A percentile compares a stretch with the other conserved stretches of the same genome.
phyloP scores from a whole-genome alignment of 345 rosid genomes.

The Hibiscus mutabilis region DNA sequence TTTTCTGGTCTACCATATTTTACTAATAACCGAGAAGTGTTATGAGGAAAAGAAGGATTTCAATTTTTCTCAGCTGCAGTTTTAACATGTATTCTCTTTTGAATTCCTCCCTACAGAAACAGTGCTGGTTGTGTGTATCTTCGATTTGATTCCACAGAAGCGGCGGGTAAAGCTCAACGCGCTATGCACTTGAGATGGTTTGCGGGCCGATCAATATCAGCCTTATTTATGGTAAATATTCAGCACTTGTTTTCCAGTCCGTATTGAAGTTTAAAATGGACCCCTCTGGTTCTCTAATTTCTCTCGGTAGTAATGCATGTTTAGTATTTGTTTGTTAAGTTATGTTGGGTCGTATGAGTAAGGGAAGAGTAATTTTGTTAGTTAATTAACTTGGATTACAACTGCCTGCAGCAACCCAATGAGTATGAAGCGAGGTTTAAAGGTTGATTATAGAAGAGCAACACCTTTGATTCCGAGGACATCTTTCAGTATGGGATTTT shows the following conservation, averaged over 20 bases:
- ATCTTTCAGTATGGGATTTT: not conserved
- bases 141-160: slow-evolving; percentile 56
- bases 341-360: no score
- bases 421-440: slow-evolving; percentile 64
- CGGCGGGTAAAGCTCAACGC: slow-evolving; percentile 57
- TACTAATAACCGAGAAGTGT: not conserved
- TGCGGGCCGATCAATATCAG: slow-evolving; percentile 75
- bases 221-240: slow-evolving; percentile 61
- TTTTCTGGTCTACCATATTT: not conserved
- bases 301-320: not conserved
- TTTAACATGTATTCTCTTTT: not conserved
- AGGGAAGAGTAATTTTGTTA: not conserved
- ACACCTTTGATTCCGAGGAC: not conserved
- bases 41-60: not conserved
- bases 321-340: no score
- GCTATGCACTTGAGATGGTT: slow-evolving; percentile 97
- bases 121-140: slow-evolving; percentile 76
- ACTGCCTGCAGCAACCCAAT: slow-evolving; percentile 41
- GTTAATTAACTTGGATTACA: not conserved
- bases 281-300: not conserved
- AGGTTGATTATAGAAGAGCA: slow-evolving; percentile 11
- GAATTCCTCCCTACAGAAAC: slow-evolving; percentile 34
- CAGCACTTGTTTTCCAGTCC: not conserved
- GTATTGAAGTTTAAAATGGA: not conserved
- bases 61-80: no score